phyloP scores from a whole-genome alignment of 164 flowering plant genomes.

The Protea cynaroides region DNA sequence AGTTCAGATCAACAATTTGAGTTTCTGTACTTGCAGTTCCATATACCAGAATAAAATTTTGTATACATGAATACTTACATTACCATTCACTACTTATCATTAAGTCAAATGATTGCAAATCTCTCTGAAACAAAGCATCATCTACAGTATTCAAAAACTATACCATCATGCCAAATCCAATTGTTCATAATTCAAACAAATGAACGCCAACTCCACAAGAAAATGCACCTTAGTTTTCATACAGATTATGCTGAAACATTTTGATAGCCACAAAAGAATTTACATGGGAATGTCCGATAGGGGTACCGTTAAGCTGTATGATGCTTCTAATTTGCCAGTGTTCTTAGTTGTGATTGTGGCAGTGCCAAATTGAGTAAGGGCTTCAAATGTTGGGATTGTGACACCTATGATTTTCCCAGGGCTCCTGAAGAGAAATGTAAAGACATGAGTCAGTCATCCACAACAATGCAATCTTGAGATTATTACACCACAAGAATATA shows the following conservation, averaged over 20 bases:
- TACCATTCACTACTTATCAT: too few relatives aligned
- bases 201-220: too few relatives aligned
- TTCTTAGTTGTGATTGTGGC: conserved; percentile 70
- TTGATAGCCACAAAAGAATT: conserved; percentile 1
- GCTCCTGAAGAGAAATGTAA: conserved; percentile 49
- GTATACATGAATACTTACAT: too few relatives aligned
- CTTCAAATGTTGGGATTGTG: conserved; percentile 86
- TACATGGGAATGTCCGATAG: neutral
- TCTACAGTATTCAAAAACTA: too few relatives aligned
- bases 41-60: too few relatives aligned
- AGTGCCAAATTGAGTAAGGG: conserved; percentile 79
- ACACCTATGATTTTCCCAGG: conserved; percentile 81
- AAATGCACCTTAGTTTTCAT: neutral
- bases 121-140: too few relatives aligned
- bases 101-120: too few relatives aligned
- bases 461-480: neutral
- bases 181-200: too few relatives aligned
- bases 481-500: neutral
- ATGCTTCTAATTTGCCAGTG: conserved; percentile 85
- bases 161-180: too few relatives aligned
- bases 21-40: too few relatives aligned
- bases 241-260: conserved; percentile 1
- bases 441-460: neutral
- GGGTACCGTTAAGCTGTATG: conserved; percentile 85
- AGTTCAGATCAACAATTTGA: too few relatives aligned